phyloP scores from a whole-genome alignment of 169 alveolate genomes.

The Theileria orientalis region DNA sequence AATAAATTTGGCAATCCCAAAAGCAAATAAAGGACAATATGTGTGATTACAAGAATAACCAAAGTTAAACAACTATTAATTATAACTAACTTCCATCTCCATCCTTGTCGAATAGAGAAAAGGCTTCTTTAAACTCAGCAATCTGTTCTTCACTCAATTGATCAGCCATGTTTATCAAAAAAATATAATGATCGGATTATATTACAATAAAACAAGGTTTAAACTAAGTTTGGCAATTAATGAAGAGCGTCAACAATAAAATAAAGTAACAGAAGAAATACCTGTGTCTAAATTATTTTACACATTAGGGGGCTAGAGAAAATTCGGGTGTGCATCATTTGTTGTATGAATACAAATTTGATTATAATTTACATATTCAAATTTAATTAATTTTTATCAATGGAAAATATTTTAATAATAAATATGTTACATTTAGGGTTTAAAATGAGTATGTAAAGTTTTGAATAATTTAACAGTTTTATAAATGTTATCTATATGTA shows the following conservation, averaged over 20 bases:
- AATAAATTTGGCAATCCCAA: neutral
- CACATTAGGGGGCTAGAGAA: slow-evolving; percentile 1
- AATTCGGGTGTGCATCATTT: neutral
- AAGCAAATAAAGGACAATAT: neutral
- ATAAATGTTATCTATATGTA: too few species aligned
- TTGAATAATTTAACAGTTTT: too few species aligned
- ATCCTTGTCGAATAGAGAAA: slow-evolving; percentile 98
- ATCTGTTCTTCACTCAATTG: slow-evolving; percentile 98
- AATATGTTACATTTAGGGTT: too few species aligned
- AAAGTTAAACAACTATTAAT: neutral
- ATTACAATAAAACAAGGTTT: neutral
- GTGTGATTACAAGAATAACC: neutral
- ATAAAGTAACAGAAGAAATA: too few species aligned
- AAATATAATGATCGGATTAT: slow-evolving; percentile 17
- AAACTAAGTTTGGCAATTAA: neutral
- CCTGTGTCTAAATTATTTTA: slow-evolving; percentile 1
- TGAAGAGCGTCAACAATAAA: neutral
- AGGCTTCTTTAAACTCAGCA: slow-evolving; percentile 99
- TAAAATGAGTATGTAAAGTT: too few species aligned
- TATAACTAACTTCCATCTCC: slow-evolving; percentile 94
- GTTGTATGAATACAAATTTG: neutral
- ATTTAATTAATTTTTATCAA: too few species aligned
- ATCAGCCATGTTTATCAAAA: slow-evolving; percentile 89
- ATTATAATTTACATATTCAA: neutral
- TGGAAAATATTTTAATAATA: too few species aligned